Conservation (phyloP, 2,329 filamentous ascomycete genomes). For the Apiospora phragmitis region DNA sequence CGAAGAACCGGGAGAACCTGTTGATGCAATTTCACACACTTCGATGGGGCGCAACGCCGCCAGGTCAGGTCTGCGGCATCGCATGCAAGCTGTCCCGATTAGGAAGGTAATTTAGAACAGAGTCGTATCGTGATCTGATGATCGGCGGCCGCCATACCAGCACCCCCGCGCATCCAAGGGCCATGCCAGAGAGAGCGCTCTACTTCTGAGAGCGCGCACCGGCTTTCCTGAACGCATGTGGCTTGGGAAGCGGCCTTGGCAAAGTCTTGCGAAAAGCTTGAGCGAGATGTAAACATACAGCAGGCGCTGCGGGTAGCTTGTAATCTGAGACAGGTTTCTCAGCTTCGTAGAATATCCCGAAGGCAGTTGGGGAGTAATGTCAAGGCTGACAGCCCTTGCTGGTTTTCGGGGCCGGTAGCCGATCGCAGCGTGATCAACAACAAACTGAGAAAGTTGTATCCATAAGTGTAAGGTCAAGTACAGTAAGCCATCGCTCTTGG, state of each 20-base stretch:
- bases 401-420: background rate
- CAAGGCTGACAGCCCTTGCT: too few species aligned
- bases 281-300: background rate
- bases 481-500: too few species aligned
- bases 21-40: background rate
- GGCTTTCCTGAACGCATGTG: background rate
- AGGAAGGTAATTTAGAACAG: background rate
- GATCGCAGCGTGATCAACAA: too few species aligned
- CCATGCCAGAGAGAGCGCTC: background rate
- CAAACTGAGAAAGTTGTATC: too few species aligned
- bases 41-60: background rate
- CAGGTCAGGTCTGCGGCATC: background rate
- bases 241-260: background rate
- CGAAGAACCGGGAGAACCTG: background rate
- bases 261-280: background rate
- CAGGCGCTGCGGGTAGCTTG: background rate
- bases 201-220: background rate
- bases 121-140: conserved; percentile 6
- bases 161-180: background rate
- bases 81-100: background rate
- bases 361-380: too few species aligned
- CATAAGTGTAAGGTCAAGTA: too few species aligned
- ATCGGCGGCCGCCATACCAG: background rate
- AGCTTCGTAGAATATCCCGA: background rate
- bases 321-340: background rate